These are phyloP conservation scores for Phycomyces blakesleeanus DNA, from an alignment of 192 early-diverging fungal genomes.

Conservation along the genomic window DNA sequence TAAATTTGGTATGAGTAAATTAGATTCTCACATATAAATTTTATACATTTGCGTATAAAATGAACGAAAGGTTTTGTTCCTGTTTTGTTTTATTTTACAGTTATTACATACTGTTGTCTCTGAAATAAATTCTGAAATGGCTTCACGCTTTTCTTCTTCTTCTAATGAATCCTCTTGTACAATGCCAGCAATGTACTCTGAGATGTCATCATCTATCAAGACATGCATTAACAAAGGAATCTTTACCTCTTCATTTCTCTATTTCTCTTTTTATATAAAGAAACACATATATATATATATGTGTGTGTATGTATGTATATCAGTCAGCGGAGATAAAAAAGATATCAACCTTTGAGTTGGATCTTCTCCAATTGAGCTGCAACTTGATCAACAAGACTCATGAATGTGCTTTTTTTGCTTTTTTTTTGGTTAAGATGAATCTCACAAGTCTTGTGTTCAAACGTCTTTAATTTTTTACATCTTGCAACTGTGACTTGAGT, in stretches of 20 bases:
- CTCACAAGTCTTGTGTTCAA: too few relatives aligned
- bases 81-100: not conserved
- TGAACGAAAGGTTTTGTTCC: not conserved
- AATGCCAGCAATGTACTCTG: slow-evolving; percentile 67
- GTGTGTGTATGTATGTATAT: not conserved
- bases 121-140: slow-evolving; percentile 62
- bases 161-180: slow-evolving; percentile 59
- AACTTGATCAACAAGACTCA: slow-evolving; percentile 26
- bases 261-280: not conserved
- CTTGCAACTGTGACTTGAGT: too few relatives aligned
- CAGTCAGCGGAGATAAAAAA: not conserved
- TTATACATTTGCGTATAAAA: too few relatives aligned
- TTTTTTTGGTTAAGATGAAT: not conserved
- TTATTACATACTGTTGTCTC: slow-evolving; percentile 45
- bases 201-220: slow-evolving; percentile 29
- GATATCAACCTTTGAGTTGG: slow-evolving; percentile 22
- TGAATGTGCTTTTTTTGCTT: not conserved
- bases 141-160: slow-evolving; percentile 62
- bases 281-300: too few relatives aligned
- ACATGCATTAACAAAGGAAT: too few relatives aligned
- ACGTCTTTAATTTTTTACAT: too few relatives aligned
- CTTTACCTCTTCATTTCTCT: not conserved
- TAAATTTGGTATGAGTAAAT: not conserved
- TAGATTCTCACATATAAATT: too few relatives aligned
- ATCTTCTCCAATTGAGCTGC: slow-evolving; percentile 18